Evolutionary conservation across 345 rosid species (phyloP).

Genomic region (Acer yangbiense): DNA sequence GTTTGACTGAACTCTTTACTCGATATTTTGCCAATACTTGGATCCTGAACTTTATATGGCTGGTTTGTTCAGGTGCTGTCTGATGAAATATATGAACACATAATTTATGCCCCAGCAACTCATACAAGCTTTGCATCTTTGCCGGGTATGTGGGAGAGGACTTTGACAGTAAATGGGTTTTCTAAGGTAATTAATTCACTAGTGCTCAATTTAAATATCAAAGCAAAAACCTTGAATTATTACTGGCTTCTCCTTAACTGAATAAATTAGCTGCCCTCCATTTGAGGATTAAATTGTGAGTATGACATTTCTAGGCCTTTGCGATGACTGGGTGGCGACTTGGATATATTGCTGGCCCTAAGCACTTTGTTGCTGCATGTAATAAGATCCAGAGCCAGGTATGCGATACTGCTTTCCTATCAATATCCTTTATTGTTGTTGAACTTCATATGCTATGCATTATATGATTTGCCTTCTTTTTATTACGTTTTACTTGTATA

Average conservation of each 20-base stretch:
- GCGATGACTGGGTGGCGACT: constrained; percentile 99
- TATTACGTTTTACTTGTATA: background rate
- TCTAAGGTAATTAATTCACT: constrained; percentile 75
- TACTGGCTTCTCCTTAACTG: background rate
- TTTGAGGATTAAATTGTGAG: constrained; percentile 16
- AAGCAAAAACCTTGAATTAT: background rate
- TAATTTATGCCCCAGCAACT: constrained; percentile 86
- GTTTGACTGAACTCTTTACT: constrained; percentile 10
- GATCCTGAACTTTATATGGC: constrained; percentile 22
- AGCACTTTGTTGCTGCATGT: constrained; percentile 89
- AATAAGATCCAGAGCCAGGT: constrained; percentile 99
- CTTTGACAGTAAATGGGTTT: constrained; percentile 92
- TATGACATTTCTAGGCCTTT: constrained; percentile 66
- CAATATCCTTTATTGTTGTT: background rate
- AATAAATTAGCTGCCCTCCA: background rate
- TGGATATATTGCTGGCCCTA: constrained; percentile 94
- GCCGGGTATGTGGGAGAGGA: constrained; percentile 94
- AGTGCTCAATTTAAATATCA: background rate
- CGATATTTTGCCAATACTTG: constrained; percentile 3
- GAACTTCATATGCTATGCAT: background rate
- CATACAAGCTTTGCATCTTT: constrained; percentile 96
- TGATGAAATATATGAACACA: constrained; percentile 98
- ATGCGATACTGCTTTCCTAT: constrained; percentile 29
- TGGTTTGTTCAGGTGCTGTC: constrained; percentile 64
- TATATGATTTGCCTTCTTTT: background rate